Base-by-base conservation (phyloP, 1,284 basidiomycete genomes). In the Cystobasidium pallidum region DNA sequence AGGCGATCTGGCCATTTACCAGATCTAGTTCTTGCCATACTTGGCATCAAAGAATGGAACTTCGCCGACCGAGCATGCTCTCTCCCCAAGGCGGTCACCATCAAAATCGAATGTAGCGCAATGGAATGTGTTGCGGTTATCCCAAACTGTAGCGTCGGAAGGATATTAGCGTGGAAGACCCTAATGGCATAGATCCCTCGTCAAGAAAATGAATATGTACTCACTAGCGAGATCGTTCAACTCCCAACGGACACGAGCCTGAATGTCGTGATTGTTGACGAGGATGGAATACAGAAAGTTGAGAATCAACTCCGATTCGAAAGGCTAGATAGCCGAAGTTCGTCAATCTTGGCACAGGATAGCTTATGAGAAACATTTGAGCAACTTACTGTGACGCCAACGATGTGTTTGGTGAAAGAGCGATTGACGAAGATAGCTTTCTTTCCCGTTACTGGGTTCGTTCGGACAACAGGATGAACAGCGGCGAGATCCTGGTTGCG, bases 381-480 rank as follows among this genome's bases (percentile, higher is more conserved):
- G n/a, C 3, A 8, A 82, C 77, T 86, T 88, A 55, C 86, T 80
- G 77, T 64, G 13, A 64, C 32, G 43, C 62, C 62, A 19, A 64
- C 62, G 28, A 90, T 88, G 41, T 85, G 83, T 75, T 83, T 85
- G 2, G 87, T 89, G 81, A 90, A 90, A 11, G 83, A 85, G 47
- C 79, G 77, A 82, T 89, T 89, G 67, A 89, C 87, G 76, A 87
- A 89, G 34, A 89, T 79, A 4, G 73, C 81, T 78, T 89, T 88
- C 83, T 84, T 88, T 2, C 88, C 88, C 0, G 88, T 89, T 2
- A 89, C 85, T 8, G 86, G 86, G 76, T 81, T 82, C 8, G 81
- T 82, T 15, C 82, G 77, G 34, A 83, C 79, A 61, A 83, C 72
- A 0, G 83, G 83, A 72, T 89, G 88, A 28, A 85, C 80, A 0